These are phyloP conservation scores for Boehmeria nivea DNA, from an alignment of 306 rosid species.

Conservation along the genomic window DNA sequence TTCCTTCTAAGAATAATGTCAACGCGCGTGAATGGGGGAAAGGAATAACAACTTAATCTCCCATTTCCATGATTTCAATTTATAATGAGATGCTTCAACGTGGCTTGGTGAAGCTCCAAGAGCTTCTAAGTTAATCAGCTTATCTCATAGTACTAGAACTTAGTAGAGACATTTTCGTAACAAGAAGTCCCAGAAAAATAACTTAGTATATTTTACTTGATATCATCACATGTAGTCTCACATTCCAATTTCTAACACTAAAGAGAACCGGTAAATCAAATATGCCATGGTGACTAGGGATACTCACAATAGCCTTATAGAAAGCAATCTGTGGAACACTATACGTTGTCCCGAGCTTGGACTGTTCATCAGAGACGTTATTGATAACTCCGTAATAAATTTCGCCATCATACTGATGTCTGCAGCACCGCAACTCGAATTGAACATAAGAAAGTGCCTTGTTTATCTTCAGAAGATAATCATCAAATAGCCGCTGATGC, in stretches of 20 bases:
- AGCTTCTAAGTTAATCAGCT: too few species aligned
- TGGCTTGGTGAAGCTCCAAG: too few species aligned
- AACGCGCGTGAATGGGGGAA: too few species aligned
- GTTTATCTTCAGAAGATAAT: slow-evolving; percentile 67
- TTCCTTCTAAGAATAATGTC: neutral
- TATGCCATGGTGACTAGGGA: neutral
- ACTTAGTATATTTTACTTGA: neutral
- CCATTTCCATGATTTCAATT: too few species aligned
- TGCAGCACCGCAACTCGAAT: slow-evolving; percentile 75
- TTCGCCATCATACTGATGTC: slow-evolving; percentile 72
- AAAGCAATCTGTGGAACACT: slow-evolving; percentile 84
- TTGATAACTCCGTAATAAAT: slow-evolving; percentile 83
- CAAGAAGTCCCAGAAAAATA: neutral
- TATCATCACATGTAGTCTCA: neutral
- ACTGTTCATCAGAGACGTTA: slow-evolving; percentile 77
- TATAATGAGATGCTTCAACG: too few species aligned
- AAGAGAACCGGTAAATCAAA: neutral
- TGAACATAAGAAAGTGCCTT: slow-evolving; percentile 76
- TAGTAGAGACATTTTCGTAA: neutral
- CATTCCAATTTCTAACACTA: neutral
- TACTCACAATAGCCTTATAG: slow-evolving; percentile 83
- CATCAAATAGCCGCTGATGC: slow-evolving; percentile 45
- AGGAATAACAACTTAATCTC: too few species aligned
- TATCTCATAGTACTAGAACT: neutral
- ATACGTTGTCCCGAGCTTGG: slow-evolving; percentile 81